A percentile compares a stretch with the other conserved stretches of the same genome.
phyloP scores from a whole-genome alignment of 148 eudicot genomes.

The Arctostaphylos glauca region DNA sequence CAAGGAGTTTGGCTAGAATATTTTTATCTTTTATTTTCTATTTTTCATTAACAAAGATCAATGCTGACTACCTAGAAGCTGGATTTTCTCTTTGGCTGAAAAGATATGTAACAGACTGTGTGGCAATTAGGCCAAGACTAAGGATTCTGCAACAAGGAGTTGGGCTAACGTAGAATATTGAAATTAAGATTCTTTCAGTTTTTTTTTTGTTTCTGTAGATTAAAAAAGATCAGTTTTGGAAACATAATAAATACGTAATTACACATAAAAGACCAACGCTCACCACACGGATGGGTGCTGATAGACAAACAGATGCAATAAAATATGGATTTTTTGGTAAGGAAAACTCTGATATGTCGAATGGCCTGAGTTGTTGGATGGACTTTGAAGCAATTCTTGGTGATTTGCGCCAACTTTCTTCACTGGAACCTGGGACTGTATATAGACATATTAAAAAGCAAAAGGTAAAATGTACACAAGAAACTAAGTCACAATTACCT shows the following conservation, averaged over 20 bases:
- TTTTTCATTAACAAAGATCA: background rate
- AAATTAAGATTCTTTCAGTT: background rate
- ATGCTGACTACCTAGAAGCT: background rate
- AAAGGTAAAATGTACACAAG: background rate
- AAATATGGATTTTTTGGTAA: constrained; percentile 2
- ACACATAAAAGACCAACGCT: background rate
- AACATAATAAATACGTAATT: background rate
- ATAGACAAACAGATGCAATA: background rate
- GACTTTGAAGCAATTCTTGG: constrained; percentile 1
- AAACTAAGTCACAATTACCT: background rate
- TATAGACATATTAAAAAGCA: background rate
- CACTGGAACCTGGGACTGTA: constrained; percentile 8
- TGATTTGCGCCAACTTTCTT: background rate
- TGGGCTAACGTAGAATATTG: background rate
- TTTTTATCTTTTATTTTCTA: background rate
- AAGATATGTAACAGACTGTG: background rate
- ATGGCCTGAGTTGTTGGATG: background rate
- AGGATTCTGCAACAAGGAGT: background rate
- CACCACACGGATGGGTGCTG: background rate
- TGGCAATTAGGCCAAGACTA: background rate
- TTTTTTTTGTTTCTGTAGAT: background rate
- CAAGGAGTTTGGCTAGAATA: background rate
- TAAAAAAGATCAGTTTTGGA: background rate
- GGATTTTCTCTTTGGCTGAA: background rate
- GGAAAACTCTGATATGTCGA: background rate